Evolutionary conservation across 768 basidiomycete species (phyloP), one percentile per base, ranked within the genome.

Genomic region (Kondoa malvinella): DNA sequence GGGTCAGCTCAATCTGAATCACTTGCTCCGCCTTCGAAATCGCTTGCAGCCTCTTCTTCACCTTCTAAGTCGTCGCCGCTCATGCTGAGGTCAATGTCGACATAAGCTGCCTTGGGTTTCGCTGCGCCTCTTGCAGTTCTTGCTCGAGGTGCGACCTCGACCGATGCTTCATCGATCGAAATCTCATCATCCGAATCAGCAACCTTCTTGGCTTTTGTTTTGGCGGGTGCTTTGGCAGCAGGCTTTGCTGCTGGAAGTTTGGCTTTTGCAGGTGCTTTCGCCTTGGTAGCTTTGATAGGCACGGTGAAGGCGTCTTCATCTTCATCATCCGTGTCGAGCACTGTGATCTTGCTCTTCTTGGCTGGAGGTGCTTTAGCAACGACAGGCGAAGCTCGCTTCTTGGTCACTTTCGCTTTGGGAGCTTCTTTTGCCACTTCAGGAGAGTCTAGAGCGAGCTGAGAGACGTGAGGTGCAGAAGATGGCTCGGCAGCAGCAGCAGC

Each of bases 211-310:
- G 32, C 34, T 67, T 75, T 75, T 62, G 68, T 56, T 64, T 73
- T 75, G 32, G 73, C 67, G 34, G 68, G 64, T 26, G 64, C 25
- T 21, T 65, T 31, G 15, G 14, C 64, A 30, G 68, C 67, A 4
- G 73, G 66, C 40, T 69, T 66, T 26, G 50, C 15, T 14, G 50
- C 50, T 25, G 50, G 50, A 56, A 34, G 72, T 32, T 65, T 56
- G n/a, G 58, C 40, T 27, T 68, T 71, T 29, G 72, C 32, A 50
- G 69, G 74, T 26, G 74, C 63, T 26, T 76, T 72, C 67, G 72
- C 56, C 56, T 71, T 73, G 31, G 68, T 29, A 8, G 61, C 12
- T 27, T 63, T 27, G 29, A 34, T 4, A 31, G 27, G 29, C 8
- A 63, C 30, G 17, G 30, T 63, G 30, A 63, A 63, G 32, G 14